A percentile compares a stretch with the other conserved stretches of the same genome.
Evolutionary conservation across 1,284 basidiomycete genomes (phyloP).

Genomic region (Rhodotorula glutinis): DNA sequence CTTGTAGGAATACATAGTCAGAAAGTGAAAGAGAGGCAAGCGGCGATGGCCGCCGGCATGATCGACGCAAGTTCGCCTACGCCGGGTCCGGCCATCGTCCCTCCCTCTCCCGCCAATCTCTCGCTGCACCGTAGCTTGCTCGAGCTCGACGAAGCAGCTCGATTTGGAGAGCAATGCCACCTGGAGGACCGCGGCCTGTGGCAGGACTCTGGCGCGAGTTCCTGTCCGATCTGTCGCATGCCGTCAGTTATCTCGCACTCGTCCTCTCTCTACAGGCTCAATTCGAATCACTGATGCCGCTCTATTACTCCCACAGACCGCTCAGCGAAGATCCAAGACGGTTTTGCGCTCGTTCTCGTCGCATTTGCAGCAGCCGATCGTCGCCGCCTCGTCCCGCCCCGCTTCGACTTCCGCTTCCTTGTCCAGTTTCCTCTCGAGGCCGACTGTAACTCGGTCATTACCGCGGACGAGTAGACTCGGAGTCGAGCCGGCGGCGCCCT

Average conservation of each 20-base stretch:
- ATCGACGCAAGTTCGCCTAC: too few relatives aligned
- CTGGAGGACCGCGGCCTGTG: constrained; percentile 1
- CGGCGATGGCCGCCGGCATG: too few relatives aligned
- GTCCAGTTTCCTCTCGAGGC: neutral
- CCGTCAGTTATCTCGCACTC: constrained; percentile 2
- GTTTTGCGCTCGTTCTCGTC: constrained; percentile 20
- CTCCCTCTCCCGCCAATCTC: neutral
- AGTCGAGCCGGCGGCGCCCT: neutral
- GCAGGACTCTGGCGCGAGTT: constrained; percentile 14
- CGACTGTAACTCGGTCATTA: too few relatives aligned
- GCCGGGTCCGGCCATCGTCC: too few relatives aligned
- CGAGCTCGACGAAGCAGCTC: neutral
- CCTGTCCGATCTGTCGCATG: constrained; percentile 22
- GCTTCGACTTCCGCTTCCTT: neutral
- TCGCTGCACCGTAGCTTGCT: neutral
- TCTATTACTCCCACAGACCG: neutral
- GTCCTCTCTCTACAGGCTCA: neutral
- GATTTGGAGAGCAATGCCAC: constrained; percentile 2
- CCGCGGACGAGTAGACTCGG: neutral
- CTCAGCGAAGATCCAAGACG: neutral
- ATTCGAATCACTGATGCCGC: neutral
- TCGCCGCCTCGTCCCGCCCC: neutral
- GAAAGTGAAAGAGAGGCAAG: too few relatives aligned
- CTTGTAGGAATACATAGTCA: too few relatives aligned
- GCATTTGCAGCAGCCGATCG: neutral